Base-by-base conservation (phyloP, 2,329 filamentous ascomycete species). In the Didymellaceae sp. region DNA sequence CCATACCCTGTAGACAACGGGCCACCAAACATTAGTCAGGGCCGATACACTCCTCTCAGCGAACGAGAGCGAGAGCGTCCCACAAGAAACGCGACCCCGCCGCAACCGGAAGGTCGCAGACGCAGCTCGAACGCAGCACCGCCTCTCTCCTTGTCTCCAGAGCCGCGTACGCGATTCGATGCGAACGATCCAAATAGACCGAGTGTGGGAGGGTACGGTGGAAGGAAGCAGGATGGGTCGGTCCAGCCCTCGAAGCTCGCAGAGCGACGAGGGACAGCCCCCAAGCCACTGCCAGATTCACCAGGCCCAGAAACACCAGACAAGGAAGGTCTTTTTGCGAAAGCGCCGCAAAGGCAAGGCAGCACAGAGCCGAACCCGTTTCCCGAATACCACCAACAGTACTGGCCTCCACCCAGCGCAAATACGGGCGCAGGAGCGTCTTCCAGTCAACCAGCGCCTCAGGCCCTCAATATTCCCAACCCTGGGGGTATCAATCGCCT, bases 221-320 rank as follows among this genome's bases (percentile, higher is more conserved):
- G 58, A 10, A 52, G 69, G 56, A 55, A 67, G 43, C 42, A 65
- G 34, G 65, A 72, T 43, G 68, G 67, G 2, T 58, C 68, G 11
- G 55, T 72, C 40, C 70, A 81, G 69, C 78, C 81, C 10, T 84
- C 84, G 33, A 82, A 84, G 39, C 78, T 96, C 52, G 91, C 90
- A 14, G 91, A 96, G 76, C 82, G 92, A 59, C 84, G 92, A 65
- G 90, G 89, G 18, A 87, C 88, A n/a, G 86, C 82, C 6, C 90
- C 91, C 18, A 92, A 90, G 68, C 88, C 91, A 38, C 79, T 96
- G 40, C 88, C 91, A 49, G 91, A 92, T 55, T 92, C 91, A 1
- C 86, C 88, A 14, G 91, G 88, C 34, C 88, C 89, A 16, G 87
- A 88, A 54, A 79, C 81, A n/a, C 82, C 84, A 18, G 89, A 94